Evolutionary conservation across 768 basidiomycete species (phyloP).

Genomic region (Vararia minispora): DNA sequence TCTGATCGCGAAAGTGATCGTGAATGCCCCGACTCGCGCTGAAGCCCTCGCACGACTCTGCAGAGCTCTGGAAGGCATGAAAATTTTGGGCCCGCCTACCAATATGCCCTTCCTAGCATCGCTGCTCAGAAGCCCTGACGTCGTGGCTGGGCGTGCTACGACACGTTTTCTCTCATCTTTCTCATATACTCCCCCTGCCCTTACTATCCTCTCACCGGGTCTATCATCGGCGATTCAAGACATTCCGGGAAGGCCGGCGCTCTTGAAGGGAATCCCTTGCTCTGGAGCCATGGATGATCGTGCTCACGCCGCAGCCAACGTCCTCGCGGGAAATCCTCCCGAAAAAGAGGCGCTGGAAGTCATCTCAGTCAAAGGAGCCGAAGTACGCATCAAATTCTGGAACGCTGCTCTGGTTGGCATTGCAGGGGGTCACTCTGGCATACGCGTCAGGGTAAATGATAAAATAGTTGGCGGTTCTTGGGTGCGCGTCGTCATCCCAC

Average conservation of each 20-base stretch:
- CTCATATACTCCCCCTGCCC: conserved; percentile 29
- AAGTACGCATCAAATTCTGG: conserved; percentile 42
- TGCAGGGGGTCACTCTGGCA: conserved; percentile 17
- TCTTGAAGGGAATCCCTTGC: conserved; percentile 44
- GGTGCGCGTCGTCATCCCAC: conserved; percentile 35
- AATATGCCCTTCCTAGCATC: conserved; percentile 41
- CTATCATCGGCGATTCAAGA: conserved; percentile 51
- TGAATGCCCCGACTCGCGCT: conserved; percentile 32
- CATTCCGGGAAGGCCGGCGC: conserved; percentile 38
- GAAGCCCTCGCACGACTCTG: conserved; percentile 34
- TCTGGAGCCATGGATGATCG: conserved; percentile 56
- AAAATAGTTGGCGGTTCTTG: conserved; percentile 33
- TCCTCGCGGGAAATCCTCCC: conserved; percentile 41
- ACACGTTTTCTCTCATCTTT: conserved; percentile 40
- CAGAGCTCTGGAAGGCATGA: conserved; percentile 25
- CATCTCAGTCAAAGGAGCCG: conserved; percentile 22
- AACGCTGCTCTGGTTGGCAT: conserved; percentile 38
- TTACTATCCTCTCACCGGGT: conserved; percentile 44
- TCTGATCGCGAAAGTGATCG: conserved; percentile 49
- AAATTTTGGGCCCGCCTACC: conserved; percentile 48
- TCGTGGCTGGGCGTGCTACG: conserved; percentile 35
- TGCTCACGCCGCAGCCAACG: conserved; percentile 45
- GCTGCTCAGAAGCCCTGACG: conserved; percentile 27
- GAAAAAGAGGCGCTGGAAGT: conserved; percentile 47
- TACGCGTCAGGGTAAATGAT: conserved; percentile 25